Conservation (phyloP, 305 asterid species). For the Caryopteris hybrid region DNA sequence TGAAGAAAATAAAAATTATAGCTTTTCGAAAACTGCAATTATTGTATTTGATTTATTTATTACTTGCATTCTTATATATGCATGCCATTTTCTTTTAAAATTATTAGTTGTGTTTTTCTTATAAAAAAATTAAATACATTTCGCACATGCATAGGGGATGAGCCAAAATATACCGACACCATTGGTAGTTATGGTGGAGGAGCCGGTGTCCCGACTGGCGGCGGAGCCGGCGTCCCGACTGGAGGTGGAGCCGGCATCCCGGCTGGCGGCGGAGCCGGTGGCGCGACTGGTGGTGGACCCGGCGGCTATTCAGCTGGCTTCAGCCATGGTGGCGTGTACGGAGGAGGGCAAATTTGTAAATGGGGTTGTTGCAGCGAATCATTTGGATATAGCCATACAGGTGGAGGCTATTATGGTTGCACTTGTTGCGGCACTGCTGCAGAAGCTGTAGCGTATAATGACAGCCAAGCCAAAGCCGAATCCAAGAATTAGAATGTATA, state of each 20-base stretch:
- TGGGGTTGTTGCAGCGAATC: constrained; percentile 37
- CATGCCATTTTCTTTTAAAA: too few species aligned
- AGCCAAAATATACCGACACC: constrained; percentile 10
- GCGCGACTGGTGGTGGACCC: background rate
- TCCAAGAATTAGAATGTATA: background rate
- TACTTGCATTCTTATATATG: background rate
- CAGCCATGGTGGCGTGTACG: constrained; percentile 26
- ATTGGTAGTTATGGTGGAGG: too few species aligned
- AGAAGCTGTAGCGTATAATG: constrained; percentile 23
- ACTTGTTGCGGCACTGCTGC: constrained; percentile 26
- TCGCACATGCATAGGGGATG: constrained; percentile 16
- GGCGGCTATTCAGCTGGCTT: constrained; percentile 24
- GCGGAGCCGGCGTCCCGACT: background rate
- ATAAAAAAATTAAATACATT: too few species aligned
- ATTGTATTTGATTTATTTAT: background rate
- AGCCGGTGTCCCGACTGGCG: background rate
- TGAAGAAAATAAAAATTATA: too few species aligned
- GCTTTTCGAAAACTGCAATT: too few species aligned
- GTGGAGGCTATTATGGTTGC: constrained; percentile 26
- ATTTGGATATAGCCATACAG: constrained; percentile 15
- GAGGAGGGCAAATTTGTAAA: constrained; percentile 27
- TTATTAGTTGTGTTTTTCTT: too few species aligned
- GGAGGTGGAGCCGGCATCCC: background rate
- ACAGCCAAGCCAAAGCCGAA: background rate
- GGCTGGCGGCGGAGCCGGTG: constrained; percentile 8